Conservation (phyloP, 305 asterid species). For the Euphrasia arctica region DNA sequence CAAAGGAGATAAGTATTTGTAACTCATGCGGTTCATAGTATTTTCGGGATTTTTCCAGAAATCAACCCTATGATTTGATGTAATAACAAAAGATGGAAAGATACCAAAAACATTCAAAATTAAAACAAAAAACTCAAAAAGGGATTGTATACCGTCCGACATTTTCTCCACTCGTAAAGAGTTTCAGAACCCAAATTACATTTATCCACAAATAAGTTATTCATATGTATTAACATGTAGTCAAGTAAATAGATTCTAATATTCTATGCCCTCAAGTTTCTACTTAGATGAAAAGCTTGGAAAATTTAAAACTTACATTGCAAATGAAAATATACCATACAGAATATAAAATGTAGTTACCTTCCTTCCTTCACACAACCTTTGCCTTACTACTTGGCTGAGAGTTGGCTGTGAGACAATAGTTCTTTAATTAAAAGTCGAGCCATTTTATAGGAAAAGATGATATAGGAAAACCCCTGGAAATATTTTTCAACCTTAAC, state of each 20-base stretch:
- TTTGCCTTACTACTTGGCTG: slow-evolving; percentile 79
- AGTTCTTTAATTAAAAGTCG: slow-evolving; percentile 9
- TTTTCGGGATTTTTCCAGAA: neutral
- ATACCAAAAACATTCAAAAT: neutral
- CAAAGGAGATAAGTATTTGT: neutral
- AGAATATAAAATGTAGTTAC: slow-evolving; percentile 32
- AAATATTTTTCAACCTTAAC: slow-evolving; percentile 49
- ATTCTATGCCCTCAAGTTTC: slow-evolving; percentile 10
- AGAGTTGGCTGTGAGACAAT: slow-evolving; percentile 74
- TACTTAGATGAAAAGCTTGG: too few species aligned
- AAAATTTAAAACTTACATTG: neutral
- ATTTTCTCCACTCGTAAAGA: too few species aligned
- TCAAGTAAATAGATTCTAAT: neutral
- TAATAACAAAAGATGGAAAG: neutral
- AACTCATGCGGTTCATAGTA: neutral
- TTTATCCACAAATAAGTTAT: neutral
- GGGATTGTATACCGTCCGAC: too few species aligned
- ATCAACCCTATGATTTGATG: neutral
- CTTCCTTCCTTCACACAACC: slow-evolving; percentile 92
- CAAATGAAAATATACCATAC: slow-evolving; percentile 2
- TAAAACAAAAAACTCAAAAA: too few species aligned
- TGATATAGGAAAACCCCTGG: neutral
- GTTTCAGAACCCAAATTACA: too few species aligned
- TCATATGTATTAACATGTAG: neutral
- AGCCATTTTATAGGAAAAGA: slow-evolving; percentile 6